Base-by-base conservation (phyloP, 2,329 filamentous ascomycete genomes). In the Colletotrichum liriopes region DNA sequence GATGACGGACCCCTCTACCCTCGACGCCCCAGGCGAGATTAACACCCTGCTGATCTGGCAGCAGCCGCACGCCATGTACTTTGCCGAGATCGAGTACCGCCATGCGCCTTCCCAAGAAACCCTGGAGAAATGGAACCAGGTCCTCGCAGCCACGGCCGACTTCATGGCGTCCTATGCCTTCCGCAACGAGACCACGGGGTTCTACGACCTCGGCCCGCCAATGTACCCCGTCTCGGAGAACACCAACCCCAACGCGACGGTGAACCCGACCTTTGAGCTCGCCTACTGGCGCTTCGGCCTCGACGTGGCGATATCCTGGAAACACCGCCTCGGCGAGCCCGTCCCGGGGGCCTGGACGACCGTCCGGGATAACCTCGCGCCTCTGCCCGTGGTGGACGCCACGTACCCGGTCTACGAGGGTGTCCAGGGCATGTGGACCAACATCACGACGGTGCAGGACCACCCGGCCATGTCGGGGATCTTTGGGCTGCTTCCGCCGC, bases 1-100 rank as follows among this genome's bases (percentile, higher is more conserved):
- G 65, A 80, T 80, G 78, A 79, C 77, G 0, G 78, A 84, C 76
- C 86, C 88, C 0, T 85, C 84, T 0, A 87, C 88, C 35, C 82
- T 86, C 14, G 87, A 85, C 58, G 87, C 88, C 1, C 89, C 89
- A 0, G 89, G 90, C 2, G 86, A 89, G 73, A 91, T 91, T 77
- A 91, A 91, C 77, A 86, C 85, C 12, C 80, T 91, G 1, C 80
- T 92, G 3, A 87, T 91, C 68, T 91, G 89, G 89, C 89, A 91
- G 75, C 89, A 91, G 75, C 89, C 88, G 9, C 89, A 91, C 76
- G 83, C 86, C 0, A 87, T 91, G 83, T 89, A 88, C 76, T 89
- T 91, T 75, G 89, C 89, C 0, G 88, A 90, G 77, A 79, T 86
- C 23, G 86, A 89, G 75, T 90, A 87, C 75, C 82, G 86, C 29